Evolutionary conservation across 805 yeast genomes (phyloP), one percentile per base, ranked within the genome.

Genomic region (Jamesozyma spencerorum): DNA sequence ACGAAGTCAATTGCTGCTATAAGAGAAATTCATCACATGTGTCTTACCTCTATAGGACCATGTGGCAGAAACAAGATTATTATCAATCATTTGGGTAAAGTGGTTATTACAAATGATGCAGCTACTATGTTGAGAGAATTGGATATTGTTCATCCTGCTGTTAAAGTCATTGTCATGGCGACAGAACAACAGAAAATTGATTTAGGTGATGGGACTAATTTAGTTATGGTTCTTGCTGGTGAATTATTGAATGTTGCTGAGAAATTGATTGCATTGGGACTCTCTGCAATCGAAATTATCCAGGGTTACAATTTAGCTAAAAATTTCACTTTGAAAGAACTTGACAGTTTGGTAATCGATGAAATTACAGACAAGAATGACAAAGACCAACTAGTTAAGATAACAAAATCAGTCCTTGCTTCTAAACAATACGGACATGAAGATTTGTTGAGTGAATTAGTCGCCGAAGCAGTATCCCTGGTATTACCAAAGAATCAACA

Each of bases 91-190:
- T 65, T 85, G 50, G 87, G 86, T 44, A 86, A 81, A 58, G 81
- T 85, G 18, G 85, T 87, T 60, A 77, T 92, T 47, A 92, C 97
- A 33, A 85, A 85, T 52, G 98, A 92, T 62, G 97, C 97, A n/a
- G 96, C 97, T 30, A 92, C 98, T 6, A 92, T 92, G 81, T 71
- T 92, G 45, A 77, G 82, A 49, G 97, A 92, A 63, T 69, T 90
- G 41, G 97, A 90, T 47, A 86, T 90, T 49, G 87, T 92, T 36
- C 97, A 90, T 61, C 98, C 98, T 5, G 97, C 96, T 2, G 98
- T 92, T 10, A 92, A 90, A 64, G 77, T 92, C 36, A 74, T 92
- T 47, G 92, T 90, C 41, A 87, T 87, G 97, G 95, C 97, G 17
- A 79, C 94, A 12, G 85, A 90, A 60, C 98, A 92, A 68, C 98